Conservation (phyloP, 306 rosid species). For the Oemleria cerasiformis region DNA sequence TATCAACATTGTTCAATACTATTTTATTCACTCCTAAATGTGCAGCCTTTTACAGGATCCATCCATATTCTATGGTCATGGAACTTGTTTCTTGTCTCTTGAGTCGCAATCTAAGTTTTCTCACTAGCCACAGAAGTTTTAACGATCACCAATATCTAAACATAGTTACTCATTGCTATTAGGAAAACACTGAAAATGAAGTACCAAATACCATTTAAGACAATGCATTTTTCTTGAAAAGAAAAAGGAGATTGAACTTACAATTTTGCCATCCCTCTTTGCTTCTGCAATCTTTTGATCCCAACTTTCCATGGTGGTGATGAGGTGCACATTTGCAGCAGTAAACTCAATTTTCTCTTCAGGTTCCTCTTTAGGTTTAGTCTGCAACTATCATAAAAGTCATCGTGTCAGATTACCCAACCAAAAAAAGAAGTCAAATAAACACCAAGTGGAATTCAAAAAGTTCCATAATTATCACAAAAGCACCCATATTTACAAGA, state of each 20-base stretch:
- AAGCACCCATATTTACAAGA: conserved; percentile 13
- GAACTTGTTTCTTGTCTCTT: not conserved
- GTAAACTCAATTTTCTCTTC: conserved; percentile 62
- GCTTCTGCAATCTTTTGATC: conserved; percentile 89
- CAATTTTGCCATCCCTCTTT: conserved; percentile 65
- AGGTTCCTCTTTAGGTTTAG: conserved; percentile 43
- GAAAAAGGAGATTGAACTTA: conserved; percentile 38
- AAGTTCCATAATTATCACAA: not conserved
- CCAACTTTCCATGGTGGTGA: conserved; percentile 78
- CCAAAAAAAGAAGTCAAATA: not conserved
- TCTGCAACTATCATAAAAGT: conserved; percentile 41
- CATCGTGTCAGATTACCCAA: conserved; percentile 24
- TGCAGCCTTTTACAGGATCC: not conserved
- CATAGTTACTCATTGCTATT: conserved; percentile 8
- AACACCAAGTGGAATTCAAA: not conserved
- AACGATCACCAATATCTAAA: not conserved
- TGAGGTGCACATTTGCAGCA: conserved; percentile 66
- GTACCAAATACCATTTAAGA: conserved; percentile 15
- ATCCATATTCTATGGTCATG: not conserved
- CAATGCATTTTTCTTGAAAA: conserved; percentile 1
- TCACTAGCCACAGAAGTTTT: not conserved
- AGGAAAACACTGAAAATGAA: not conserved
- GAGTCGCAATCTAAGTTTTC: not conserved
- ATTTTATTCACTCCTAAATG: not conserved
- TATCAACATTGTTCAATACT: not conserved